Base-by-base conservation (phyloP, 2,329 filamentous ascomycete genomes). In the Coniochaeta sp. region DNA sequence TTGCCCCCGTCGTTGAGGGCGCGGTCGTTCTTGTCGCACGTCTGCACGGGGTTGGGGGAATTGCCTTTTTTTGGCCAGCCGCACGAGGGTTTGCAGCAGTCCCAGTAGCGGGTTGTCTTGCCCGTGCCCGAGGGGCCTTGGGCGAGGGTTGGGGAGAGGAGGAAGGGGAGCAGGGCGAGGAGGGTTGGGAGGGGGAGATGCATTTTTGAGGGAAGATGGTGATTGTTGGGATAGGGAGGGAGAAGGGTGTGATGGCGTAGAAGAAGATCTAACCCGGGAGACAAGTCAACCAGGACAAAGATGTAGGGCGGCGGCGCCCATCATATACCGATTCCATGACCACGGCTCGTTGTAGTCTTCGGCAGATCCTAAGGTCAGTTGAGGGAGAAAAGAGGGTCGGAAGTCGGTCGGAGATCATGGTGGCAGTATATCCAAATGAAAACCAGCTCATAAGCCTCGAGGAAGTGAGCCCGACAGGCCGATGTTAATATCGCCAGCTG, bases 61-160 rank as follows among this genome's bases (percentile, higher is more conserved):
- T 50, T 65, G 54, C 70, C 71, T 60, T 82, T 82, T 46, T 67
- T 71, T 26, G 70, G 65, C 79, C 79, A 75, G 9, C 68, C 71
- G 61, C 80, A 83, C 26, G 76, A 79, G 24, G 77, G 72, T 66
- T 83, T 83, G 69, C 78, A 82, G 67, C 79, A 82, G 62, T 82
- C 78, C 68, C 72, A 69, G 58, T 70, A 71, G 18, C 67, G 60
- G 8, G 67, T 71, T 31, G 68, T 70, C 48, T 58, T 54, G 40
- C 63, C 63, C n/a, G 46, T 55, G 48, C 61, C 61, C 5, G 60
- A 61, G 27, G 58, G 24, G 16, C 58, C 58, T 33, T 66, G 63
- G 16, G 57, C 61, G 14, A 55, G 22, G 12, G 56, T 54, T n/a
- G n/a, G n/a, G 46, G 52, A 2, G 50, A 57, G 48, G 51, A 56